A percentile compares a stretch with the other conserved stretches of the same genome.
These are phyloP conservation scores for Calocybe gambosa DNA, from an alignment of 1,284 basidiomycete genomes.

Conservation along the genomic window DNA sequence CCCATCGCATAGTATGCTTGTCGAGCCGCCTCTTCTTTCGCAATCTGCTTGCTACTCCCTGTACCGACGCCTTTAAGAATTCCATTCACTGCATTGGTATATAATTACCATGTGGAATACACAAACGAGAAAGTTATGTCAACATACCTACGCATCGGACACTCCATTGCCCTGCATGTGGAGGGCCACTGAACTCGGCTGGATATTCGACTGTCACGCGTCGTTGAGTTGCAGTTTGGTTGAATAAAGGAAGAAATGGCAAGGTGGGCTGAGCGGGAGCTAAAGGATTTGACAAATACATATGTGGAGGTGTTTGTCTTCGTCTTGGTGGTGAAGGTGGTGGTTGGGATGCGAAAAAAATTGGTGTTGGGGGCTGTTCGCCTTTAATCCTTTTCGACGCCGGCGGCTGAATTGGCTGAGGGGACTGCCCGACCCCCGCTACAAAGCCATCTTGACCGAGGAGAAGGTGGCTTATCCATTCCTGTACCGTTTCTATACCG, in stretches of 20 bases:
- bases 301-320: conserved; percentile 14
- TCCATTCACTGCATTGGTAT: conserved; percentile 50
- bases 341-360: conserved; percentile 30
- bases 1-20: conserved; percentile 66
- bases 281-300: conserved; percentile 41
- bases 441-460: conserved; percentile 33
- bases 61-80: conserved; percentile 56
- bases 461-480: conserved; percentile 50
- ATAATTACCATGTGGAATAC: conserved; percentile 5
- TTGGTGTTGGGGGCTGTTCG: conserved; percentile 23
- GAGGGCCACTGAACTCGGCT: conserved; percentile 51
- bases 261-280: conserved; percentile 51
- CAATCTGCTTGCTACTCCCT: conserved; percentile 61
- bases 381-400: conserved; percentile 33
- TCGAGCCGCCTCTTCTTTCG: conserved; percentile 69
- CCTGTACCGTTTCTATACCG: conserved; percentile 44
- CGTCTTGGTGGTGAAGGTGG: conserved; percentile 22
- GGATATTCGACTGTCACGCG: conserved; percentile 55
- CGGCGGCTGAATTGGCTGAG: conserved; percentile 20
- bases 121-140: not conserved
- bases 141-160: conserved; percentile 57
- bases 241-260: conserved; percentile 64
- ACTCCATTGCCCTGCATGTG: conserved; percentile 61
- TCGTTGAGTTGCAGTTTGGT: conserved; percentile 62
- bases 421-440: conserved; percentile 16